Base-by-base conservation (phyloP, 2,329 filamentous ascomycete species). In the Colletotrichum sidae region DNA sequence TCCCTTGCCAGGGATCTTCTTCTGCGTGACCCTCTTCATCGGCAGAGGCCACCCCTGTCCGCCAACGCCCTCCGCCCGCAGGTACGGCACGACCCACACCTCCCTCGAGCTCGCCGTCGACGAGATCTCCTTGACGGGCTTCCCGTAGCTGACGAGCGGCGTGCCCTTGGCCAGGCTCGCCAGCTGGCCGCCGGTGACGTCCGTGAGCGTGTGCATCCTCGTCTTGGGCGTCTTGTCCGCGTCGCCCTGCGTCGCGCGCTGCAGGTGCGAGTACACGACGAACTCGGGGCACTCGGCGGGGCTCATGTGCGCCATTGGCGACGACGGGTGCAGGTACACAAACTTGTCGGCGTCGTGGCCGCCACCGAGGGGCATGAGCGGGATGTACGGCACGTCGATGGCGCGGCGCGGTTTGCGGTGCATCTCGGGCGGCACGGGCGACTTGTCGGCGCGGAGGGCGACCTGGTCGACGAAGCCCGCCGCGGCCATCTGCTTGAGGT, bases 381-480 rank as follows among this genome's bases (percentile, higher is more conserved):
- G 94, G 7, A 97, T 78, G 74, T 98, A 99, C 0, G 95, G 92
- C 3, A 98, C 92, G 70, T 98, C 94, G 69, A 96, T 96, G 2
- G 94, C 92, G n/a, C 94, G 88, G 55, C 88, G 89, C 0, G 94
- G 92, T 67, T 92, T 93, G 15, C 90, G 84, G 50, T 83, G 79
- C 57, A 85, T 79, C 67, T 90, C 88, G 1, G 90, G 89, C 1
- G 92, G 92, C 11, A 84, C 85, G 1, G 93, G 92, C 0, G 93
- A 85, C n/a, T 93, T 82, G 76, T 99, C 95, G 4, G 92, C 93
- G 66, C 96, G 92, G 70, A 98, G 94, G 50, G 96, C 96, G 45
- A 99, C 87, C 70, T 97, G 92, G 77, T 99, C 96, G 72, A 98
- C 89, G 80, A 97, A 98, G 1, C 95, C 96, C 0, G 93, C 91